Percentiles rank a stretch among this genome's conserved stretches.
Conservation (phyloP, 495 filamentous ascomycete species). For the Lepraria neglecta region DNA sequence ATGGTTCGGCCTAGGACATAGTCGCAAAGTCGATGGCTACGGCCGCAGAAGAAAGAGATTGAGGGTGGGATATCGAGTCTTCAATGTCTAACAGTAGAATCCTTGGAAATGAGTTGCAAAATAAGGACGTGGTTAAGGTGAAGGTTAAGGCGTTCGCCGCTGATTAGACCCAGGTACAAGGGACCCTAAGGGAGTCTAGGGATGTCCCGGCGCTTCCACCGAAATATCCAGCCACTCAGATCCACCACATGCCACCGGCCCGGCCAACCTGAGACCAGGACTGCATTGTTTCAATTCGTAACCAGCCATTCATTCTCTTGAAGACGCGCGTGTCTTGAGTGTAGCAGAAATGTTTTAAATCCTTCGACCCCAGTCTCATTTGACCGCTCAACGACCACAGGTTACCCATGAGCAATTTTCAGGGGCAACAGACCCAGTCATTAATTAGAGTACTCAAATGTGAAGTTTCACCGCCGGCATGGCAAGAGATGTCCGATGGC, state of each 20-base stretch:
- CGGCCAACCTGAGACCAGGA: conserved; percentile 12
- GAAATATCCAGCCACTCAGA: conserved; percentile 13
- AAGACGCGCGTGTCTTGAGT: conserved; percentile 10
- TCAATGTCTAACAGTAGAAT: too few relatives aligned
- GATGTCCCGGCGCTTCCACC: conserved; percentile 16
- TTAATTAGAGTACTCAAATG: background rate
- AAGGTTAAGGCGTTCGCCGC: background rate
- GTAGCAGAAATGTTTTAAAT: background rate
- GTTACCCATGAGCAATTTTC: background rate
- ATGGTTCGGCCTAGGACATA: background rate
- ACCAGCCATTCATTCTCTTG: conserved; percentile 21
- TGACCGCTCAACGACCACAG: conserved; percentile 2
- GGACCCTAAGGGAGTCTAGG: too few relatives aligned
- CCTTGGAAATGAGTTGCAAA: background rate
- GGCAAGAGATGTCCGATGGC: conserved; percentile 7
- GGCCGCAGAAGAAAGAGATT: background rate
- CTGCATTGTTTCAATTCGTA: conserved; percentile 14
- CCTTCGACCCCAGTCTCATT: background rate
- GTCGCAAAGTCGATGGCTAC: background rate
- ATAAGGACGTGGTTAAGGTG: background rate
- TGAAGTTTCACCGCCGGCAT: conserved; percentile 11
- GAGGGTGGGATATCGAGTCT: background rate
- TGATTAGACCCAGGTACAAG: too few relatives aligned
- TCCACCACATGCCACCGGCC: conserved; percentile 5
- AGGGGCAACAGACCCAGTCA: background rate